Evolutionary conservation across 192 early-diverging fungal genomes (phyloP).

Genomic region (Linnemannia zychae): DNA sequence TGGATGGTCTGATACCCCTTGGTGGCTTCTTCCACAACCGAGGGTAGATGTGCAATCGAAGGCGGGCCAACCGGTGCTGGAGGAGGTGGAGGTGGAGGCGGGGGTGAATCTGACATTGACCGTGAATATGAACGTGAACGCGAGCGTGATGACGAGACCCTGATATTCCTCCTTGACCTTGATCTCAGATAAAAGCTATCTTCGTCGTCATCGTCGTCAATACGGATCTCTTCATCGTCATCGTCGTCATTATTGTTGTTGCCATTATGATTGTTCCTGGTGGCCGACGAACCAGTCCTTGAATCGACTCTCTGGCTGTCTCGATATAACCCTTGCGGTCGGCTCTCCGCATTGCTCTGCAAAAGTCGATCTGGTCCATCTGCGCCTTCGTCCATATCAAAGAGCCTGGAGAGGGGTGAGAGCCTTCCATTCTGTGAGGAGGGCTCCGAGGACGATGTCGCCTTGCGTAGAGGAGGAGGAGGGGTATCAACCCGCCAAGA

Average conservation of each 20-base stretch:
- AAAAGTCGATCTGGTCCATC: conserved; percentile 42
- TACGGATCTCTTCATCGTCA: conserved; percentile 48
- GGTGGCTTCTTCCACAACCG: conserved; percentile 64
- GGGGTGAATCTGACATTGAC: not conserved
- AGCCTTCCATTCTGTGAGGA: conserved; percentile 16
- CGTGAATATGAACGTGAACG: not conserved
- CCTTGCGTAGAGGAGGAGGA: conserved; percentile 24
- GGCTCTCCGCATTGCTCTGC: conserved; percentile 33
- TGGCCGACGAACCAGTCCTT: conserved; percentile 15
- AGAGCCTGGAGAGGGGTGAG: conserved; percentile 43
- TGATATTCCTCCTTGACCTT: conserved; percentile 4
- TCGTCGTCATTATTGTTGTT: conserved; percentile 16
- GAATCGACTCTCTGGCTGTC: not conserved
- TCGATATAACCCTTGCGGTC: conserved; percentile 16
- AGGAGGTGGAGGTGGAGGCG: conserved; percentile 32
- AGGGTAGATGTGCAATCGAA: conserved; percentile 50
- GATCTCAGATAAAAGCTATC: conserved; percentile 10
- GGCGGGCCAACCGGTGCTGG: conserved; percentile 49
- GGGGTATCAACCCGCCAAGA: not conserved
- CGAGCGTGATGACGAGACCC: conserved; percentile 1
- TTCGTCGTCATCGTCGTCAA: conserved; percentile 37
- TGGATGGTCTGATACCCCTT: conserved; percentile 75
- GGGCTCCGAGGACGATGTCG: conserved; percentile 22
- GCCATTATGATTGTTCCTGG: conserved; percentile 27
- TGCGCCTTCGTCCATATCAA: conserved; percentile 51